Base-by-base conservation (phyloP, 2,329 filamentous ascomycete species). In the Microdochium trichocladiopsis region DNA sequence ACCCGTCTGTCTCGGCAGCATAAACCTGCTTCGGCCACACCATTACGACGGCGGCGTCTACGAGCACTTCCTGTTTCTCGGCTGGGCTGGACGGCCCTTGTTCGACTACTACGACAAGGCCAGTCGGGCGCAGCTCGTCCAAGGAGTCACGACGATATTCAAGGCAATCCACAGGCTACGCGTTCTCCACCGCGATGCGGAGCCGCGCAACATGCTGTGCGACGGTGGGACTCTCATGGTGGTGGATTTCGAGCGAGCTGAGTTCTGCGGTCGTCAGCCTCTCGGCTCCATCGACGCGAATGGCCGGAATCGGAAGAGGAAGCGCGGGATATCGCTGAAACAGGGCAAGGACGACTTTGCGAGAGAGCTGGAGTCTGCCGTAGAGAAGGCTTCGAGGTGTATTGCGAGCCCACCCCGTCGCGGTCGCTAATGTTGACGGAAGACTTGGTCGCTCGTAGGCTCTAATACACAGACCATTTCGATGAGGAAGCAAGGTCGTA, bases 1-100 rank as follows among this genome's bases (percentile, higher is more conserved):
- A n/a, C n/a, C n/a, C 72, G 62, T 72, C 2, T 72, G 60, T 45
- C 61, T 72, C 14, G 66, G 69, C 23, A 57, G 52, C 3, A 52
- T 63, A 37, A 53, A 65, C 36, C 56, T 70, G 25, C 49, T 58
- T n/a, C 48, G 58, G 47, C 65, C 61, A 3, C 68, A 63, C 49
- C 64, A 68, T 47, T 66, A 61, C 50, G 53, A 69, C 50, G 51
- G 63, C 50, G 53, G 63, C 49, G 57, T 66, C 2, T 68, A 58
- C 51, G 25, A 41, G 14, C 55, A 67, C 53, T 65, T 72, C 36
- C 52, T 72, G 52, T 63, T 72, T 48, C 58, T 70, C 12, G 66
- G 66, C 56, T 72, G 56, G 60, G 64, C 56, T 28, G 62, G 65
- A 31, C 50, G 18, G 50, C 59, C 63, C 5, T 45, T 68, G 48